Evolutionary conservation across 306 rosid genomes (phyloP).

Genomic region (Vicia faba): DNA sequence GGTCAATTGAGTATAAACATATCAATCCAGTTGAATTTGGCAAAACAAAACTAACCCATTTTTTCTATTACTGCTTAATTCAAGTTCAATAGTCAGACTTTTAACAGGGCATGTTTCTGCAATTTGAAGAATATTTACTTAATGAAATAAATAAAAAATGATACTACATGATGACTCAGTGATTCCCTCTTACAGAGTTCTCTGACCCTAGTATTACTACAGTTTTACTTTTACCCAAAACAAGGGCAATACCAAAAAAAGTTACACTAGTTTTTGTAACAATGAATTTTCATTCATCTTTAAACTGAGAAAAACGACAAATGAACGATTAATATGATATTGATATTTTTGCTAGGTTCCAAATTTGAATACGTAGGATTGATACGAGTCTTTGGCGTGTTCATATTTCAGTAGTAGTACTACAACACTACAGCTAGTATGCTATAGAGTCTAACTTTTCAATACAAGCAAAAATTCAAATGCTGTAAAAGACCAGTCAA

Average conservation of each 20-base stretch:
- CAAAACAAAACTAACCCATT: constrained; percentile 28
- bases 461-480: constrained; percentile 6
- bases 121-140: constrained; percentile 35
- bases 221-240: not conserved
- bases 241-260: not conserved
- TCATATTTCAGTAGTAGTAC: not conserved
- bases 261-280: not conserved
- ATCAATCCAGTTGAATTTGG: constrained; percentile 21
- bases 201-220: not conserved
- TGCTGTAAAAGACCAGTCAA: constrained; percentile 29
- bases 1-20: constrained; percentile 43
- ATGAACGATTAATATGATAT: constrained; percentile 12
- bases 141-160: not conserved
- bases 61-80: not conserved
- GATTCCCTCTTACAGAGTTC: constrained; percentile 1
- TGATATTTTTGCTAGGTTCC: constrained; percentile 20
- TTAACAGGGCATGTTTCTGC: constrained; percentile 40
- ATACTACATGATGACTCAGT: constrained; percentile 1
- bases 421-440: not conserved
- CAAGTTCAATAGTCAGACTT: not conserved
- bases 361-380: constrained; percentile 6
- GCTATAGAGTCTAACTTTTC: not conserved
- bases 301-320: constrained; percentile 10
- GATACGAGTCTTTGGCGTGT: constrained; percentile 43
- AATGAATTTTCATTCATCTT: constrained; percentile 6